These are phyloP conservation scores for Quercus cerris DNA, from an alignment of 306 rosid species.

Conservation along the genomic window DNA sequence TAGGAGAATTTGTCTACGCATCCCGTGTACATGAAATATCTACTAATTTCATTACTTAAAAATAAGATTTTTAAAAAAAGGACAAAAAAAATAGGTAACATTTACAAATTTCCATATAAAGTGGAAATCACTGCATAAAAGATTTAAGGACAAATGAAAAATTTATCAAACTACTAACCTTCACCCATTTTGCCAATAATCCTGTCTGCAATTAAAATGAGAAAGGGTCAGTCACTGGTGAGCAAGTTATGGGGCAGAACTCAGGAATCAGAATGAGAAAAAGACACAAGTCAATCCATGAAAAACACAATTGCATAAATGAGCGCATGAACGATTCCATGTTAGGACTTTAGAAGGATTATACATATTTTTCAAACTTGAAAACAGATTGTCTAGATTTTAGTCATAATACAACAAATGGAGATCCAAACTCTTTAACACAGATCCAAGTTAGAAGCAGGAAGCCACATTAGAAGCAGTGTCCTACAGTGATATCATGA, in stretches of 20 bases:
- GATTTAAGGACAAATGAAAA: not conserved
- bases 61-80: not conserved
- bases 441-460: not conserved
- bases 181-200: conserved; percentile 82
- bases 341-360: no score
- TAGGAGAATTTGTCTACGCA: no score
- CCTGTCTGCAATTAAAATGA: conserved; percentile 52
- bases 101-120: not conserved
- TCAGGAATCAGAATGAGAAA: not conserved
- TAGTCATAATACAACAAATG: not conserved
- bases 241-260: not conserved
- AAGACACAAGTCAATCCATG: not conserved
- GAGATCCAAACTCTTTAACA: not conserved
- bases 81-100: not conserved
- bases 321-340: not conserved
- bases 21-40: no score
- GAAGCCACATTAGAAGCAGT: not conserved
- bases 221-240: conserved; percentile 16
- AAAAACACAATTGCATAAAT: not conserved
- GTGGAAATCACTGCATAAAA: not conserved
- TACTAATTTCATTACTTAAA: not conserved
- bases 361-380: no score
- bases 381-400: not conserved
- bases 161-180: conserved; percentile 38
- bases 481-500: not conserved